phyloP scores from a whole-genome alignment of 2,329 filamentous ascomycete genomes.

The Teratosphaeria destructans region DNA sequence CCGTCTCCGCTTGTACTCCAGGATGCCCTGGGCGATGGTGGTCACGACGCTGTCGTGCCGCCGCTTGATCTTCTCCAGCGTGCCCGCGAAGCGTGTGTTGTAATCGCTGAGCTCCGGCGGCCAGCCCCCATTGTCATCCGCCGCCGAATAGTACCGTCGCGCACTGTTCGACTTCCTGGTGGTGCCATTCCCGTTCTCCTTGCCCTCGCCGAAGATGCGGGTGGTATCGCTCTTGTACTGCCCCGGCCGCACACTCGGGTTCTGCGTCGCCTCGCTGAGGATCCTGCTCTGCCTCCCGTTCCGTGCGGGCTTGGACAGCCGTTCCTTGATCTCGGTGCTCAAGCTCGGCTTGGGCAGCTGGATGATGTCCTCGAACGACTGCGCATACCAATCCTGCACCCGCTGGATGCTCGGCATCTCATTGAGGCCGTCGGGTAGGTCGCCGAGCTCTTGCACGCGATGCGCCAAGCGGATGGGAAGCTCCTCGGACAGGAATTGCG shows the following conservation, averaged over 20 bases:
- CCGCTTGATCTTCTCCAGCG: slow-evolving; percentile 86
- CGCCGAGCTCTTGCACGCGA: slow-evolving; percentile 85
- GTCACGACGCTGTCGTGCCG: slow-evolving; percentile 95
- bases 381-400: slow-evolving; percentile 97
- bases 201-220: neutral
- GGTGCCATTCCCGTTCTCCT: slow-evolving; percentile 40
- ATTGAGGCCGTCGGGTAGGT: slow-evolving; percentile 87
- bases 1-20: slow-evolving; percentile 93
- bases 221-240: slow-evolving; percentile 50
- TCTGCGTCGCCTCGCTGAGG: slow-evolving; percentile 73
- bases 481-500: slow-evolving; percentile 96
- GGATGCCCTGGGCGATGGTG: slow-evolving; percentile 92
- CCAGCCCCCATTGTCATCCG: slow-evolving; percentile 83
- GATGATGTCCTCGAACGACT: slow-evolving; percentile 99
- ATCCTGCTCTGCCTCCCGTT: slow-evolving; percentile 52
- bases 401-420: slow-evolving; percentile 95
- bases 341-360: slow-evolving; percentile 69
- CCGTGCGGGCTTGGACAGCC: slow-evolving; percentile 60
- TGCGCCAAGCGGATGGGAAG: slow-evolving; percentile 93
- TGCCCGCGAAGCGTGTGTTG: slow-evolving; percentile 82
- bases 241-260: slow-evolving; percentile 77
- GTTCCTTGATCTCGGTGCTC: slow-evolving; percentile 62
- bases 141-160: slow-evolving; percentile 72
- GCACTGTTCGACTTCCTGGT: slow-evolving; percentile 33
- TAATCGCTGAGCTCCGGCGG: slow-evolving; percentile 89